These are phyloP conservation scores for Neurospora sp. DNA, from an alignment of 495 filamentous ascomycete genomes.

Conservation along the genomic window DNA sequence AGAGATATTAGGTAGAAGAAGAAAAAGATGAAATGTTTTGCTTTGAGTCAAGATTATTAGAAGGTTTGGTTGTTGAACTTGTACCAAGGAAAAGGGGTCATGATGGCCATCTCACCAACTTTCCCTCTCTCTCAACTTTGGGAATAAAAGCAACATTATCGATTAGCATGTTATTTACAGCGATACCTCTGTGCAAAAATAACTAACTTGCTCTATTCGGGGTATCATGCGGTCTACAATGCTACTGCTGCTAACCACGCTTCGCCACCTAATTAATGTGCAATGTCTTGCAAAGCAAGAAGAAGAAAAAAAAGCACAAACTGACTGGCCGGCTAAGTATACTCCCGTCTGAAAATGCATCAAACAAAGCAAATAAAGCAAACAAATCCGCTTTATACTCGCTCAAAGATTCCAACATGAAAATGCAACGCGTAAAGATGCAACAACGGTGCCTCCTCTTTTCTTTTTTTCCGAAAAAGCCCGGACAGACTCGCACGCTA, in stretches of 20 bases:
- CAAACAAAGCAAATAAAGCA: not conserved
- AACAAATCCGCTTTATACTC: not conserved
- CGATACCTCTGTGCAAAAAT: not conserved
- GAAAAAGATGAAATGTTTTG: not conserved
- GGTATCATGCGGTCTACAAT: not conserved
- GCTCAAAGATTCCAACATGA: not conserved
- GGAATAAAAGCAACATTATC: not conserved
- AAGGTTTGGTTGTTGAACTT: not conserved
- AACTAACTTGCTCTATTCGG: not conserved
- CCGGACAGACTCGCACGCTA: not conserved
- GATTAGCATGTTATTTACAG: not conserved
- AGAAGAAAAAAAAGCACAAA: not conserved
- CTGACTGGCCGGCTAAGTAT: not conserved
- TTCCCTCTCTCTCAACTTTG: no score
- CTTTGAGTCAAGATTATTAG: not conserved
- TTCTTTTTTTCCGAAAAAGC: not conserved
- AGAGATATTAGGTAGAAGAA: not conserved
- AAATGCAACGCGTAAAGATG: not conserved
- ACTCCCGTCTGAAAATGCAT: not conserved
- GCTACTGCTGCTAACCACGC: not conserved
- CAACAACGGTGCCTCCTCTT: not conserved
- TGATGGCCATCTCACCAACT: no score
- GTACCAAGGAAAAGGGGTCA: no score
- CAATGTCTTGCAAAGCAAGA: not conserved
- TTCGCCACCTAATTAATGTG: not conserved